phyloP scores from a whole-genome alignment of 1,284 basidiomycete genomes.

The Sanguinoderma infundibulare region DNA sequence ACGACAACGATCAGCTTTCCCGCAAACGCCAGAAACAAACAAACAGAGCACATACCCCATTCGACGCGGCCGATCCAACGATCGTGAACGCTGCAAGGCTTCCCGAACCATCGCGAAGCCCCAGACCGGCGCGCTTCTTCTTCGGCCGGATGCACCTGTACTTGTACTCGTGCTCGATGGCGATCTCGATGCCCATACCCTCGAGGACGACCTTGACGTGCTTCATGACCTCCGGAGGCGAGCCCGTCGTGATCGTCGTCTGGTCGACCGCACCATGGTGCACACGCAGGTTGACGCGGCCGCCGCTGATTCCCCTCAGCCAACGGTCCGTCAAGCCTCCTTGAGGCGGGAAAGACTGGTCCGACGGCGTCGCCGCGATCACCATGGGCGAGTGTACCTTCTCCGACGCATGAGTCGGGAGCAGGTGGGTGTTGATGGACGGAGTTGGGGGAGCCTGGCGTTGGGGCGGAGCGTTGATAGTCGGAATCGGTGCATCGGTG shows the following conservation, averaged over 20 bases:
- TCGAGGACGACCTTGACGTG: slow-evolving; percentile 82
- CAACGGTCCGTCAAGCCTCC: slow-evolving; percentile 49
- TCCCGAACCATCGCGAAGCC: slow-evolving; percentile 44
- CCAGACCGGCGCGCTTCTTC: slow-evolving; percentile 60
- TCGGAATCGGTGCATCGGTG: slow-evolving; percentile 11
- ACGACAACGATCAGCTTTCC: background rate
- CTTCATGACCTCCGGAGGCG: slow-evolving; percentile 87
- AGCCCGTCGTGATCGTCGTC: slow-evolving; percentile 84
- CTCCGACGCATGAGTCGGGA: slow-evolving; percentile 33
- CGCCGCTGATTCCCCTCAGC: slow-evolving; percentile 35
- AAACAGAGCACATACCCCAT: slow-evolving; percentile 62
- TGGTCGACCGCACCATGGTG: slow-evolving; percentile 96
- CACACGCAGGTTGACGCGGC: slow-evolving; percentile 71
- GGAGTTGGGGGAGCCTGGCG: slow-evolving; percentile 28
- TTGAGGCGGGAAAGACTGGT: slow-evolving; percentile 48
- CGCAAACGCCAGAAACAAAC: background rate
- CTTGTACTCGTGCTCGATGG: slow-evolving; percentile 88
- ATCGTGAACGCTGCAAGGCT: slow-evolving; percentile 76
- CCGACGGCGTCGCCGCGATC: slow-evolving; percentile 43
- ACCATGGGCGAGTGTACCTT: slow-evolving; percentile 31
- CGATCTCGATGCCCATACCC: slow-evolving; percentile 91
- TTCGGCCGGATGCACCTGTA: slow-evolving; percentile 81
- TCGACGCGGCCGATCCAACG: slow-evolving; percentile 78
- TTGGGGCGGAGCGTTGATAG: slow-evolving; percentile 32
- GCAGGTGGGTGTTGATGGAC: slow-evolving; percentile 34